phyloP scores from a whole-genome alignment of 306 rosid species.

The Cucumis cinereus region DNA sequence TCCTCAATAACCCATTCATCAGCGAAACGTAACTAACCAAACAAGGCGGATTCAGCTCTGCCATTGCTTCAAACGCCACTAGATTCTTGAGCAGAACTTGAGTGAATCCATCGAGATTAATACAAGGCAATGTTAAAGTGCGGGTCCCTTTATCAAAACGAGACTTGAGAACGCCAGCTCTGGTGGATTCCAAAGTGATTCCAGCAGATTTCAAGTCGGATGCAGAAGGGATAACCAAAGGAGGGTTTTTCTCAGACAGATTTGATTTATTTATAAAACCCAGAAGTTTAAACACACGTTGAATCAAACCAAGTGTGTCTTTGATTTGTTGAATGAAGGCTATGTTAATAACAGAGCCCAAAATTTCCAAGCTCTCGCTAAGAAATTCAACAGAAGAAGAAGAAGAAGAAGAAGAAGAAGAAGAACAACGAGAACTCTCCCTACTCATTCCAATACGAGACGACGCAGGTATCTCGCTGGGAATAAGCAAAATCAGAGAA shows the following conservation, averaged over 20 bases:
- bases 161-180: background rate
- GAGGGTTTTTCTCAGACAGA: background rate
- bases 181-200: background rate
- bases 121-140: background rate
- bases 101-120: background rate
- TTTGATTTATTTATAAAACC: background rate
- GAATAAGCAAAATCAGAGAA: background rate
- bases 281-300: background rate
- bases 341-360: background rate
- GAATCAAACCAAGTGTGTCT: background rate
- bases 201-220: background rate
- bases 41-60: background rate
- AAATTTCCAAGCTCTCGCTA: background rate
- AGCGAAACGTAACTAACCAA: background rate
- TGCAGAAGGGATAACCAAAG: background rate
- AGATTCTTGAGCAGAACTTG: background rate
- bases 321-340: background rate
- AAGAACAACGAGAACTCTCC: too few relatives aligned
- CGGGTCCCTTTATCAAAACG: background rate
- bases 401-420: background rate
- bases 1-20: background rate
- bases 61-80: slow-evolving; percentile 1
- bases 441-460: background rate
- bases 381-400: background rate
- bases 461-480: background rate